phyloP scores from a whole-genome alignment of 768 basidiomycete genomes.

The Russula griseocarnosa region DNA sequence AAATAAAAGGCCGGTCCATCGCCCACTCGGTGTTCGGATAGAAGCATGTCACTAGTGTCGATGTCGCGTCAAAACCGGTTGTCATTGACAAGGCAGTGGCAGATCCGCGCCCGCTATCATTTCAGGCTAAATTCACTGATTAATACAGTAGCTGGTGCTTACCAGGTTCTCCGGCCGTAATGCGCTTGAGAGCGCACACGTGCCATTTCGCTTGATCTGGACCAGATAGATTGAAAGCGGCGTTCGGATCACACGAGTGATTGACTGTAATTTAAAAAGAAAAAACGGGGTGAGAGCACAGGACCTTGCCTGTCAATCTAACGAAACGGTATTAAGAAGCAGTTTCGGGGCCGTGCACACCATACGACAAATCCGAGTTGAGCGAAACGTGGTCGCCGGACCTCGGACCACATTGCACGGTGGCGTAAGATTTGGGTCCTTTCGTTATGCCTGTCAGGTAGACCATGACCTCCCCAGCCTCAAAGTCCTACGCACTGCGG shows the following conservation, averaged over 20 bases:
- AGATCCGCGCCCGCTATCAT: constrained; percentile 22
- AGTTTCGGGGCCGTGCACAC: constrained; percentile 35
- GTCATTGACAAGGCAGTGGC: constrained; percentile 23
- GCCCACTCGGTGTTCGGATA: constrained; percentile 70
- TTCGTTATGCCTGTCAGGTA: constrained; percentile 35
- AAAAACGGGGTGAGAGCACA: neutral
- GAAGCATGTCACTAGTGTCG: constrained; percentile 48
- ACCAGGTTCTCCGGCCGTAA: constrained; percentile 39
- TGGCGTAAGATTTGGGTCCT: constrained; percentile 45
- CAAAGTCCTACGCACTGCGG: constrained; percentile 35
- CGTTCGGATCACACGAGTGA: constrained; percentile 60
- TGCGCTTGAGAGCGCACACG: constrained; percentile 43
- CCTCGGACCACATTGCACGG: constrained; percentile 49
- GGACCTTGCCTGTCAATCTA: neutral
- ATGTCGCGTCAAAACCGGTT: constrained; percentile 1
- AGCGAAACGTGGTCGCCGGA: constrained; percentile 50
- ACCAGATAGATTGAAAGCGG: constrained; percentile 50
- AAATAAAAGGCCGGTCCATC: constrained; percentile 60
- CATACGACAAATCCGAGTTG: constrained; percentile 57
- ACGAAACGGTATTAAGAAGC: too few species aligned
- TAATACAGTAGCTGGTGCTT: constrained; percentile 36
- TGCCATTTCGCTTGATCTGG: constrained; percentile 45
- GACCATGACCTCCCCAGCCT: constrained; percentile 39
- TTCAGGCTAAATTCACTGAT: constrained; percentile 15
- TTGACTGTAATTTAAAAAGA: constrained; percentile 41